Conservation (phyloP, 495 filamentous ascomycete genomes). For the Penicillium roqueforti region DNA sequence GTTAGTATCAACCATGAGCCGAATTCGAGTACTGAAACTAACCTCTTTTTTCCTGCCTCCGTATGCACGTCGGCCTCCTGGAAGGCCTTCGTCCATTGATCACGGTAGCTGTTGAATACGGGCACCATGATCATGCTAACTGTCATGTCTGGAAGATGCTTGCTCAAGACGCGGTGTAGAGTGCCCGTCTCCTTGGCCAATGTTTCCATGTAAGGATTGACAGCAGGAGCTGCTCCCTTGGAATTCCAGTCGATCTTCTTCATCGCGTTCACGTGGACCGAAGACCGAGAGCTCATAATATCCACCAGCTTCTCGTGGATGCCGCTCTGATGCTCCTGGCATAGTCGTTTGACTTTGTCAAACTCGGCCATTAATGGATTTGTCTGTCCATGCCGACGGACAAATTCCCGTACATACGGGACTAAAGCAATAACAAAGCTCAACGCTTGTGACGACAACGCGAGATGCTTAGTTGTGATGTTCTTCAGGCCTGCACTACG, state of each 20-base stretch:
- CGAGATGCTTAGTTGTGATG: slow-evolving; percentile 94
- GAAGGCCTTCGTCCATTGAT: slow-evolving; percentile 75
- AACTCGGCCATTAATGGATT: slow-evolving; percentile 78
- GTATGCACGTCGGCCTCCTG: slow-evolving; percentile 60
- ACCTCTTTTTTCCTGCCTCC: slow-evolving; percentile 69
- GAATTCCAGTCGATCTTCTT: slow-evolving; percentile 72
- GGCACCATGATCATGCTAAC: slow-evolving; percentile 84
- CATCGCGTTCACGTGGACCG: slow-evolving; percentile 68
- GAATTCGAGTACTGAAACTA: slow-evolving; percentile 21
- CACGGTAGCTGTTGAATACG: slow-evolving; percentile 82
- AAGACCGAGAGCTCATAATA: slow-evolving; percentile 82
- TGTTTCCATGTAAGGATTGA: slow-evolving; percentile 84
- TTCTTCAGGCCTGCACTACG: slow-evolving; percentile 88
- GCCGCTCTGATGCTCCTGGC: slow-evolving; percentile 86
- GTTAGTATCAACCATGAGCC: slow-evolving; percentile 13
- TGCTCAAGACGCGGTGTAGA: slow-evolving; percentile 80
- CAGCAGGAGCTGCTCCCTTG: slow-evolving; percentile 28
- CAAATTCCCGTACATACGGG: slow-evolving; percentile 87
- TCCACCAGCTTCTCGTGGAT: slow-evolving; percentile 96
- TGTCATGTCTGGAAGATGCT: slow-evolving; percentile 74
- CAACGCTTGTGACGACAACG: slow-evolving; percentile 83
- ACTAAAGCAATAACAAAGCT: slow-evolving; percentile 84
- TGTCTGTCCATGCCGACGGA: slow-evolving; percentile 68
- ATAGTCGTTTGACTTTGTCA: slow-evolving; percentile 83
- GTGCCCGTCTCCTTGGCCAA: slow-evolving; percentile 84